Evolutionary conservation across 225 moss, liverwort and hornwort species (phyloP).

Genomic region (Neckera pumila): DNA sequence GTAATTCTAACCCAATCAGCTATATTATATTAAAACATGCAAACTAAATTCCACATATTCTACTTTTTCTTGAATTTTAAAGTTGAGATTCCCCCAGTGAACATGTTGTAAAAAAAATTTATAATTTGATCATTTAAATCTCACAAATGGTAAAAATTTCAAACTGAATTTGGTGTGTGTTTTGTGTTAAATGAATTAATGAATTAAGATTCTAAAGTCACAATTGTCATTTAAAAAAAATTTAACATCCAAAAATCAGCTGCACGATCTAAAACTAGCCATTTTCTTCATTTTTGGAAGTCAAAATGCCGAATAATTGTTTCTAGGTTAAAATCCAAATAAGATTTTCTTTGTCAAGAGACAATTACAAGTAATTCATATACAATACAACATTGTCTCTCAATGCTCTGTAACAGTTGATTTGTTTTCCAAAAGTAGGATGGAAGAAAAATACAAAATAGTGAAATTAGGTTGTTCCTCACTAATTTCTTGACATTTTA

Average conservation of each 20-base stretch:
- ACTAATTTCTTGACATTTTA: too few relatives aligned
- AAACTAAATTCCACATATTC: not conserved
- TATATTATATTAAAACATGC: not conserved
- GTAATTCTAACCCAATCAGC: rapidly evolving
- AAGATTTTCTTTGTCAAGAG: not conserved
- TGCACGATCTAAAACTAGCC: rapidly evolving
- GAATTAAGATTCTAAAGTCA: not conserved
- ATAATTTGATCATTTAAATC: not conserved
- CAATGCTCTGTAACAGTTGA: too few relatives aligned
- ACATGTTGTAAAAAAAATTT: rapidly evolving
- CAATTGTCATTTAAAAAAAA: not conserved
- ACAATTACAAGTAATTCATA: too few relatives aligned
- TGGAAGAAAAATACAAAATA: not conserved
- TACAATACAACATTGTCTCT: too few relatives aligned
- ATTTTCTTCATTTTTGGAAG: rapidly evolving
- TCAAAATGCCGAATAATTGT: not conserved
- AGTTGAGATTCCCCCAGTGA: not conserved
- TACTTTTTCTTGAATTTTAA: not conserved
- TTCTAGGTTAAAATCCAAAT: not conserved
- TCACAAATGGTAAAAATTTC: not conserved
- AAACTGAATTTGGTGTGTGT: rapidly evolving
- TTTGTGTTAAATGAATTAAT: not conserved
- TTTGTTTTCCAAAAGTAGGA: not conserved
- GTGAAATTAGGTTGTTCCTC: too few relatives aligned
- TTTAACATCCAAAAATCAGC: not conserved